Evolutionary conservation across 2,329 filamentous ascomycete species (phyloP), one percentile per base, ranked within the genome.

Genomic region (Fusarium succisae): DNA sequence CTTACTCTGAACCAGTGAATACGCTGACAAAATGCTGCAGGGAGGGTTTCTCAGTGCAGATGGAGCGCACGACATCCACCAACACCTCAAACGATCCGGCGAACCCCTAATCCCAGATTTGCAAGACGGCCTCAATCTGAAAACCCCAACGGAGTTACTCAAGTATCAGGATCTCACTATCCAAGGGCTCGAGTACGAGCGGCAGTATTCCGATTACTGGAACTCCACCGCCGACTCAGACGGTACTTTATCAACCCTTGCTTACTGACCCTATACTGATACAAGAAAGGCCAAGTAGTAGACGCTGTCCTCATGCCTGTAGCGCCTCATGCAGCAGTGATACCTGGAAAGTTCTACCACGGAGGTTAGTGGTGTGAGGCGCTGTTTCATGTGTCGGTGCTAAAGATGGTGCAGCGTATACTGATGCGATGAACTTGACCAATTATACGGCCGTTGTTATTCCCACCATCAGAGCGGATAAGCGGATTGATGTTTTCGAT

Each of bases 131-230:
- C 82, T 86, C 22, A 22, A 66, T 13, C 72, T 64, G 65, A 73
- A 28, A 44, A 74, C 64, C 55, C 82, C 57, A 47, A 80, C 17
- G 63, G 74, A 39, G 45, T 79, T 77, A 55, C 69, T 75, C 12
- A 76, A 76, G 77, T 87, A 77, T 63, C 83, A 82, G 71, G 66
- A 85, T 74, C 73, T 86, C 53, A 91, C 91, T 11, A 79, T 91
- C 5, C 79, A 81, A 22, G 89, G 89, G 66, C 83, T 90, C 3
- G 83, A 87, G 32, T 88, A 86, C 56, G 88, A 91, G 74, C 88
- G 87, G 66, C 80, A 84, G 24, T 92, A 92, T 72, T 85, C 90
- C 79, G 89, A 92, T 58, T 92, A 91, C 76, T 91, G 89, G 90
- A 91, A 91, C 69, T 85, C 83, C 20, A 91, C 88, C 0, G 82